phyloP scores from a whole-genome alignment of 345 rosid species.

The Populus simonii region DNA sequence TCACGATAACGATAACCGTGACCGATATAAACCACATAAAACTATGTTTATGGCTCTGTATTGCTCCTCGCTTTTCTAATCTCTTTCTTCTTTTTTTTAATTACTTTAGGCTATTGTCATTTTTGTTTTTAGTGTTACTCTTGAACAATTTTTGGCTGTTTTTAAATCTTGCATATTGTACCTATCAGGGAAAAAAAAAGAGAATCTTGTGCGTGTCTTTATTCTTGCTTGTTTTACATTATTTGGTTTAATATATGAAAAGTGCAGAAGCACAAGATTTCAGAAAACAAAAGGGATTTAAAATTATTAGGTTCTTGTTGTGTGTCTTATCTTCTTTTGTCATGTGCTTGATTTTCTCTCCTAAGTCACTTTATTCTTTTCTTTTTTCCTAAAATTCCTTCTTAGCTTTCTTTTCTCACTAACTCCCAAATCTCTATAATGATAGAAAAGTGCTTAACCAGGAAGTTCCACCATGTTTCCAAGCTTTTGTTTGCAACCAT shows the following conservation, averaged over 20 bases:
- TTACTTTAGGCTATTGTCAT: background rate
- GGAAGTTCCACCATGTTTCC: background rate
- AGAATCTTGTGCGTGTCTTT: background rate
- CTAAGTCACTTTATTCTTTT: background rate
- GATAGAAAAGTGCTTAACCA: background rate
- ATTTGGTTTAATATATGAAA: background rate
- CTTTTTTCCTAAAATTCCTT: background rate
- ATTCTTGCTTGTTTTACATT: background rate
- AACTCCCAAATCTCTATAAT: background rate
- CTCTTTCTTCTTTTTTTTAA: background rate
- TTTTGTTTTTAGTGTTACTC: background rate
- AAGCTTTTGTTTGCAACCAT: background rate
- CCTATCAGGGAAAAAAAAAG: background rate
- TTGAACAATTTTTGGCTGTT: background rate
- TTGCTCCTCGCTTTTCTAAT: background rate
- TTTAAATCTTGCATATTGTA: background rate
- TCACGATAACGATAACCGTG: too few species aligned
- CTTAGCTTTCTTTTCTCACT: background rate
- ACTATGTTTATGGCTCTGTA: background rate
- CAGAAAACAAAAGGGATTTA: too few species aligned
- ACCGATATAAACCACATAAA: too few species aligned
- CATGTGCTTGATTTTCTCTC: background rate
- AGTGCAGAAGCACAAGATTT: background rate
- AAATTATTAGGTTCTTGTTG: background rate
- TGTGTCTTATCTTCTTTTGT: background rate